Evolutionary conservation across 2,329 filamentous ascomycete species (phyloP).

Genomic region (Aspergillus melleus): DNA sequence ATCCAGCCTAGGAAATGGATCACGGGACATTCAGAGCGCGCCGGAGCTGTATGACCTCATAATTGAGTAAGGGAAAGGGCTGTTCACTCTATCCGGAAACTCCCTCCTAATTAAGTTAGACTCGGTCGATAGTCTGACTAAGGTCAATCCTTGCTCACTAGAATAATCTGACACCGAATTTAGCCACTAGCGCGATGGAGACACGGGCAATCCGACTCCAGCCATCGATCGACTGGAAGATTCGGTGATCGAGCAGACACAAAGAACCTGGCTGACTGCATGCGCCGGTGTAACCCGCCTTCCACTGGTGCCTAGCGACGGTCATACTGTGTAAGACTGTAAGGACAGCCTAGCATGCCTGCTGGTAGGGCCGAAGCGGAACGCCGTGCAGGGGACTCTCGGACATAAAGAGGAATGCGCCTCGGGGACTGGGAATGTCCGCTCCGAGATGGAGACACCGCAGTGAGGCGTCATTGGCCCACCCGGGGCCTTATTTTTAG

Average conservation of each 20-base stretch:
- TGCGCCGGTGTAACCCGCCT: neutral
- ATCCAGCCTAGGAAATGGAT: neutral
- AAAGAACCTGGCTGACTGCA: neutral
- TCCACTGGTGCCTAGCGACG: neutral
- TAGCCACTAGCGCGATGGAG: neutral
- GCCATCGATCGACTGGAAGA: neutral
- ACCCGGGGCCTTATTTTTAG: conserved; percentile 1
- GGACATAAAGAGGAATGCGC: neutral
- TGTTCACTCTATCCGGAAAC: neutral
- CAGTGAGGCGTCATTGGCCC: conserved; percentile 6
- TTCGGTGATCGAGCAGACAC: neutral
- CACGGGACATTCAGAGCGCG: neutral
- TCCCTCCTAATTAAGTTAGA: neutral
- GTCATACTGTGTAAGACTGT: no score
- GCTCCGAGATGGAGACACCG: neutral
- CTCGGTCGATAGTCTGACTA: no score
- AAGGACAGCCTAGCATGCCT: no score
- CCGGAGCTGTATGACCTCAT: neutral
- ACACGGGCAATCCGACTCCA: neutral
- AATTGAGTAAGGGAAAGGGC: neutral
- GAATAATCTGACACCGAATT: neutral
- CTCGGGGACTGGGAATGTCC: neutral
- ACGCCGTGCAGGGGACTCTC: no score
- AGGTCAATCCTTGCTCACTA: neutral
- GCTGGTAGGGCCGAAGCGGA: no score